A percentile compares a stretch with the other conserved stretches of the same genome.
Evolutionary conservation across 352 stramenopile genomes (phyloP).

Genomic region (Pythium sukuiense): DNA sequence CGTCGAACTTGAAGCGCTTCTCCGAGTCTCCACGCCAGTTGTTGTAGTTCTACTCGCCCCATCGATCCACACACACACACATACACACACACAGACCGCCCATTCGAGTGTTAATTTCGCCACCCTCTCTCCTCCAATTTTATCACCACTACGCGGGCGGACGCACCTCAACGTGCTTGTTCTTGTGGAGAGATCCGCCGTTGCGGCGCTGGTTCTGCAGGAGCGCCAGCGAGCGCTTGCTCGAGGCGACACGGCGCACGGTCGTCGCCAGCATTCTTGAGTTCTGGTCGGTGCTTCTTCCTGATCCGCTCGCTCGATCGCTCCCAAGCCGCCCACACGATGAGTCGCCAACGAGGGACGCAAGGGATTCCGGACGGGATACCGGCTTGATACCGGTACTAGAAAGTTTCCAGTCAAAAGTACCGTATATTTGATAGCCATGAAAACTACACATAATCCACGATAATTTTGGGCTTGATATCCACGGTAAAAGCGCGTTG

Average conservation of each 20-base stretch:
- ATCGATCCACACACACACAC: neutral
- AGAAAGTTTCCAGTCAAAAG: too few species aligned
- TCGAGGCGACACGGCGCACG: conserved; percentile 43
- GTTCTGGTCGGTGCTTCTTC: neutral
- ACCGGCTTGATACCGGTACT: neutral
- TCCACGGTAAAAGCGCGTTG: neutral
- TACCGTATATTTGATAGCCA: neutral
- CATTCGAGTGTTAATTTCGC: too few species aligned
- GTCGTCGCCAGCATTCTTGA: conserved; percentile 46
- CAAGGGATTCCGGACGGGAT: neutral
- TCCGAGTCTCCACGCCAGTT: conserved; percentile 86
- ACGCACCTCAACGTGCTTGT: conserved; percentile 81
- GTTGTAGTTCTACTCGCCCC: conserved; percentile 65
- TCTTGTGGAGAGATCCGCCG: conserved; percentile 77
- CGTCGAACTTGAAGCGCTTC: conserved; percentile 79
- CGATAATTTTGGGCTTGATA: neutral
- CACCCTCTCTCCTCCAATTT: too few species aligned
- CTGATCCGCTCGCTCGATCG: conserved; percentile 5
- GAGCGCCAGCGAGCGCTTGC: conserved; percentile 43
- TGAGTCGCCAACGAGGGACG: conserved; percentile 5
- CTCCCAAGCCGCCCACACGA: neutral
- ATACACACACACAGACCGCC: neutral
- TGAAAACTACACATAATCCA: neutral
- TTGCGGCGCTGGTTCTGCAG: conserved; percentile 69
- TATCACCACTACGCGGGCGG: too few species aligned